phyloP scores from a whole-genome alignment of 805 yeast genomes.

The Kurtzmaniella fragi region DNA sequence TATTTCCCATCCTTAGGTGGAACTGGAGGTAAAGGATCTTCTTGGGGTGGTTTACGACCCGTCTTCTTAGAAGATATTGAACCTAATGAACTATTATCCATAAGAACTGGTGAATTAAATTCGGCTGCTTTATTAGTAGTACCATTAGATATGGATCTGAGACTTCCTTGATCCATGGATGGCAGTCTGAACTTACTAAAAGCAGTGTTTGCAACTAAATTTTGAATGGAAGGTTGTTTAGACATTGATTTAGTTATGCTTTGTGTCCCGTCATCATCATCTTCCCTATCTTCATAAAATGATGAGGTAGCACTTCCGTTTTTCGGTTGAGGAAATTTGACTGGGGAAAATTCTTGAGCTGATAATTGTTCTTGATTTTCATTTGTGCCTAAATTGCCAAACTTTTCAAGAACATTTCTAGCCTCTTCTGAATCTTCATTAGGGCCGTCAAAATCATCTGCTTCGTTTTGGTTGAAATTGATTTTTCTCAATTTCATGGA shows the following conservation, averaged over 20 bases:
- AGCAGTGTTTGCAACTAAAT: conserved; percentile 32
- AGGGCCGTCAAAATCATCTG: conserved; percentile 1
- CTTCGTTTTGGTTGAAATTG: conserved; percentile 25
- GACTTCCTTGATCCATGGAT: conserved; percentile 3
- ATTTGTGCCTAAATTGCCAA: neutral
- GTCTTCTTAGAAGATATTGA: neutral
- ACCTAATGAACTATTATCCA: neutral
- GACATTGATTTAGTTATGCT: neutral
- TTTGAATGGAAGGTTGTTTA: conserved; percentile 17
- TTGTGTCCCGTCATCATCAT: neutral
- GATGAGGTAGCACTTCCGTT: neutral
- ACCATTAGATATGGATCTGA: neutral
- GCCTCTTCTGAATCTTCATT: neutral
- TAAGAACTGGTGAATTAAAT: no score
- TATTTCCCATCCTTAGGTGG: neutral
- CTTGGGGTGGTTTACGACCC: neutral
- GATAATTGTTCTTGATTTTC: no score
- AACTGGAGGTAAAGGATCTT: conserved; percentile 1
- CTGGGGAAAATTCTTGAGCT: neutral
- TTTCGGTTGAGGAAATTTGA: neutral
- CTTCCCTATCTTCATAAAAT: no score
- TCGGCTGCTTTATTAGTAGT: neutral
- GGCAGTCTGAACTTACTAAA: conserved; percentile 27
- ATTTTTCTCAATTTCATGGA: conserved; percentile 38
- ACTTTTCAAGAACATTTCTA: neutral